Conservation (phyloP, 345 rosid genomes). For the Corchorus capsularis region DNA sequence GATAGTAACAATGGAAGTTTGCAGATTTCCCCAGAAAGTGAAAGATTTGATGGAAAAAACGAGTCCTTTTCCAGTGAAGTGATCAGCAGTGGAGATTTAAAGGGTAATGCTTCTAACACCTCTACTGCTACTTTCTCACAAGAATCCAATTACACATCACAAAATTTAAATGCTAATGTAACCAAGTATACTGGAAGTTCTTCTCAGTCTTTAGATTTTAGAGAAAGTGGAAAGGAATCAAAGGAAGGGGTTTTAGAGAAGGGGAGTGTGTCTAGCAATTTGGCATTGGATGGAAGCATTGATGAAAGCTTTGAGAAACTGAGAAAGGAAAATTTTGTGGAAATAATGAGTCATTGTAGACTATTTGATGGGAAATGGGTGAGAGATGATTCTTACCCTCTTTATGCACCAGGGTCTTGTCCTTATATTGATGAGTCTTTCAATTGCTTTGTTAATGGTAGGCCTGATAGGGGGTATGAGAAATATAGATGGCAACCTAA, state of each 20-base stretch:
- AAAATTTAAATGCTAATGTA: background rate
- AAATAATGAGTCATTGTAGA: conserved; percentile 30
- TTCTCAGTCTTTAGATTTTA: background rate
- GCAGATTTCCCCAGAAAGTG: conserved; percentile 10
- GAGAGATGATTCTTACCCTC: conserved; percentile 40
- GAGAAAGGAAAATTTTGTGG: conserved; percentile 21
- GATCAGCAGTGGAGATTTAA: background rate
- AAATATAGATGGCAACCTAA: conserved; percentile 51
- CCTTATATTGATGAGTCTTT: conserved; percentile 49
- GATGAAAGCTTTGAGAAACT: conserved; percentile 4
- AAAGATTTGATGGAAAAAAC: background rate
- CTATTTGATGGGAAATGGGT: conserved; percentile 53
- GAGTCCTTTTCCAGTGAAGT: conserved; percentile 1
- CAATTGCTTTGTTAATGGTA: conserved; percentile 45
- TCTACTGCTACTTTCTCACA: background rate
- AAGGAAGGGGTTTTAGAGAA: background rate
- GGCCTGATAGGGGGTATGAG: conserved; percentile 38
- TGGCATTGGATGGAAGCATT: background rate
- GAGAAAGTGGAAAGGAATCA: background rate
- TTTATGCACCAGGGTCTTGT: conserved; percentile 44
- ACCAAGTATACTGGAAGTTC: background rate
- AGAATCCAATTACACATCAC: conserved; percentile 8
- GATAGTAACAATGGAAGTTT: conserved; percentile 1
- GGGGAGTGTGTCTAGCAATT: background rate
- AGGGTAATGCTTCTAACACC: background rate